A percentile compares a stretch with the other conserved stretches of the same genome.
These are phyloP conservation scores for Mortierella sp. DNA, from an alignment of 371 early-diverging fungal species.

Conservation along the genomic window DNA sequence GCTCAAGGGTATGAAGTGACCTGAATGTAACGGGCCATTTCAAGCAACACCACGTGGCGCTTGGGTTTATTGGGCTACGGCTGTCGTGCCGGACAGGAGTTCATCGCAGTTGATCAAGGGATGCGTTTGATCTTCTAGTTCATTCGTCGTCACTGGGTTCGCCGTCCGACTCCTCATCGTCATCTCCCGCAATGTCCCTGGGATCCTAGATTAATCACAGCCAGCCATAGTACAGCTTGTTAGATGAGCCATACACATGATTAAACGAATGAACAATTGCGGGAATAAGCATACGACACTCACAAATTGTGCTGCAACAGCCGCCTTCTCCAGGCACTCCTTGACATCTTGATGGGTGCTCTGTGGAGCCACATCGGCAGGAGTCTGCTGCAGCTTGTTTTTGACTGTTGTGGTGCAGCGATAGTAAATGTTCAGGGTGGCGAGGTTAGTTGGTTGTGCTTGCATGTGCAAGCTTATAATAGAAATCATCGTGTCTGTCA, in stretches of 20 bases:
- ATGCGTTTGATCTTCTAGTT: background rate
- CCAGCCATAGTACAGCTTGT: background rate
- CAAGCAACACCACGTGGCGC: background rate
- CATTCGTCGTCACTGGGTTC: conserved; percentile 23
- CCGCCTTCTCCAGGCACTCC: conserved; percentile 20
- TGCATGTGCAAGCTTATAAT: background rate
- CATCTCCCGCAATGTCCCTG: conserved; percentile 18
- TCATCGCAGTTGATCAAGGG: background rate
- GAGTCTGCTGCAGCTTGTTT: conserved; percentile 37
- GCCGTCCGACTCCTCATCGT: conserved; percentile 18
- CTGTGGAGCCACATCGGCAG: conserved; percentile 25
- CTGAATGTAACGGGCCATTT: background rate
- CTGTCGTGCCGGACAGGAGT: background rate
- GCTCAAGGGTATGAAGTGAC: conserved; percentile 34
- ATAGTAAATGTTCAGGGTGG: background rate
- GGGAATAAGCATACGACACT: conserved; percentile 1
- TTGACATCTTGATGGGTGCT: conserved; percentile 33
- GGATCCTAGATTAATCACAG: conserved; percentile 9
- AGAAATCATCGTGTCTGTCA: background rate
- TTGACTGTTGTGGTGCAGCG: conserved; percentile 11
- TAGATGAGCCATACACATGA: background rate
- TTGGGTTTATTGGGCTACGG: background rate
- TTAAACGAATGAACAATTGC: background rate
- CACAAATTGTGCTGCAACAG: conserved; percentile 18
- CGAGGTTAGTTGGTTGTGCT: too few relatives aligned